Evolutionary conservation across 371 early-diverging fungal species (phyloP), one percentile per base, ranked within the genome.

Genomic region (Haplosporangium sp.): DNA sequence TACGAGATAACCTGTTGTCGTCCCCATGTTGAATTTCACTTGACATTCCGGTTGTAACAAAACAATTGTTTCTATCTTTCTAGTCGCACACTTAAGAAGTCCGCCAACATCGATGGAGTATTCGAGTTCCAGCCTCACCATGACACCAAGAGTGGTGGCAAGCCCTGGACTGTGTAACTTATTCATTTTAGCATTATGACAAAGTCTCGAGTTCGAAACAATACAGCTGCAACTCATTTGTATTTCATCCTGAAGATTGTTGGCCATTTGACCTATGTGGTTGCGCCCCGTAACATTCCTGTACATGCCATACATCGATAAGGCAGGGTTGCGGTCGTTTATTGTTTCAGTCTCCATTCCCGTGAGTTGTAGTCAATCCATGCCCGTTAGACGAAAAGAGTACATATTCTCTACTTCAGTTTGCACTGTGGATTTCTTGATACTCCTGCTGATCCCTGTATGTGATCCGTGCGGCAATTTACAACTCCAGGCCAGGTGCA

Each of bases 401-500:
- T 2, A 29, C 29, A 29, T 29, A 29, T 29, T 29, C 29, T 29
- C 29, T 29, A 29, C 29, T 29, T 29, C 29, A 29, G 29, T 4
- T 29, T 29, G 29, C 29, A 29, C 29, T 4, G 29, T 29, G 29
- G 29, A 29, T 29, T 29, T 29, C 29, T 29, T 29, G 29, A 2
- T 29, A 29, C 29, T 29, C 29, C 29, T 29, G 29, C 29, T 29
- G 29, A 29, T 29, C 29, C 50, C 20, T 48, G n/a, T 12, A 29
- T 29, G 29, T 4, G 29, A 4, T 29, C 29, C 29, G 4, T 29
- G 29, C 29, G 29, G 29, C 29, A 29, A 29, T 21, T 86, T 82
- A 94, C 58, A 94, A 81, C 70, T 94, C 94, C 89, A 94, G 83
- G 45, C 89, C 90, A 51, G 87, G 69, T 10, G 90, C 88, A 62